These are phyloP conservation scores for Lecanicillium sp. DNA, from an alignment of 2,329 filamentous ascomycete species.

Conservation along the genomic window DNA sequence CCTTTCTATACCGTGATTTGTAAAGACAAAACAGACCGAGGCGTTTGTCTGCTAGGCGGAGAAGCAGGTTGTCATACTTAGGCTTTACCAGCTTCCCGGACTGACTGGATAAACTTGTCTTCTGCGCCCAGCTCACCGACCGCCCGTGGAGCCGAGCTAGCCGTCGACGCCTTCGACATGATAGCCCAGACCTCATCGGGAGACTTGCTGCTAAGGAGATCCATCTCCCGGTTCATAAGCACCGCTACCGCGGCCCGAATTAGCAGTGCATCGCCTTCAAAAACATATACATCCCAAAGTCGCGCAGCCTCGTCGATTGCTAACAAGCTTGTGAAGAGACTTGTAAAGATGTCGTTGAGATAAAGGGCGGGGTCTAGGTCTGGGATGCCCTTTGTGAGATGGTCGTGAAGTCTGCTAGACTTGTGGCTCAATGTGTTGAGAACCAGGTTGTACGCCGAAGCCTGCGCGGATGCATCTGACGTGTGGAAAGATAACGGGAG, in stretches of 20 bases:
- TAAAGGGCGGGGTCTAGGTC: constrained; percentile 43
- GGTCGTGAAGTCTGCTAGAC: constrained; percentile 53
- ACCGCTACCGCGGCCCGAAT: constrained; percentile 65
- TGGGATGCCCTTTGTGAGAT: constrained; percentile 47
- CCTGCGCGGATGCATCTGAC: constrained; percentile 59
- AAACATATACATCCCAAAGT: constrained; percentile 75
- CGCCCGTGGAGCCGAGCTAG: constrained; percentile 22
- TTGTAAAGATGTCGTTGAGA: constrained; percentile 53
- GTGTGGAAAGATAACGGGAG: constrained; percentile 70
- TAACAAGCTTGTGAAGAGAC: constrained; percentile 55
- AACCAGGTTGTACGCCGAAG: constrained; percentile 61
- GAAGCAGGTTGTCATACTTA: constrained; percentile 10
- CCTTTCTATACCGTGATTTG: too few species aligned
- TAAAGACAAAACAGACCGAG: too few species aligned
- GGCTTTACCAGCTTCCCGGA: constrained; percentile 31
- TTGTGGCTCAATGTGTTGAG: constrained; percentile 60
- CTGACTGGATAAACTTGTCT: constrained; percentile 35
- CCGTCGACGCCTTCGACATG: constrained; percentile 21
- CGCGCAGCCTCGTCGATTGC: constrained; percentile 63
- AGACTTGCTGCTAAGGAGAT: constrained; percentile 38
- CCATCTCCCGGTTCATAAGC: constrained; percentile 46
- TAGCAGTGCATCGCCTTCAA: constrained; percentile 69
- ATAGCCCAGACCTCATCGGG: constrained; percentile 35
- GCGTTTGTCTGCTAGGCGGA: too few species aligned
- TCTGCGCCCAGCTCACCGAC: constrained; percentile 38